Conservation (phyloP, 179 eudicot genomes). For the Silene vulgaris region DNA sequence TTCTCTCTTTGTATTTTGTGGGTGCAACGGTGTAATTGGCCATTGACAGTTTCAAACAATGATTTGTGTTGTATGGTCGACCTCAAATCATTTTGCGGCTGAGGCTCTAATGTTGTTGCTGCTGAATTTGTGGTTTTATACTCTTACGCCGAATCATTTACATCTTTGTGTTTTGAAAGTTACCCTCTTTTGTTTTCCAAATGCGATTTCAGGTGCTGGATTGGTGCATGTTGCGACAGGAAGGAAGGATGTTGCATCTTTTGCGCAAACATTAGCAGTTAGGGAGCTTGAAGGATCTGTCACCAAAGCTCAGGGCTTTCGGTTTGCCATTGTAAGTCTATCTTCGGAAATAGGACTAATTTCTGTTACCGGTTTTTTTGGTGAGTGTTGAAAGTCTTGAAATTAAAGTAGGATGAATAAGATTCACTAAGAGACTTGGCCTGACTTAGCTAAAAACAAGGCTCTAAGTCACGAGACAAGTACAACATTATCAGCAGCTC, state of each 20-base stretch:
- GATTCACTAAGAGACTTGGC: neutral
- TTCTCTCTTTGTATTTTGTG: no score
- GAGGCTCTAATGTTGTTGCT: no score
- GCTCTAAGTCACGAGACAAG: neutral
- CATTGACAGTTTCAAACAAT: no score
- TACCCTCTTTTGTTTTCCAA: neutral
- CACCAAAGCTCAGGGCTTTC: conserved; percentile 29
- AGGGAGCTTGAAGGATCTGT: conserved; percentile 32
- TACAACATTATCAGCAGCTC: neutral
- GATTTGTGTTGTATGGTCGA: no score
- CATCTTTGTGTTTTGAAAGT: conserved; percentile 12
- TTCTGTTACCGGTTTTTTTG: neutral
- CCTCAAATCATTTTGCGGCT: no score
- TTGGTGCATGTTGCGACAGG: conserved; percentile 26
- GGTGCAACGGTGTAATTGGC: no score
- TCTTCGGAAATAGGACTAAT: neutral
- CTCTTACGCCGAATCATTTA: neutral
- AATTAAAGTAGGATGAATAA: neutral
- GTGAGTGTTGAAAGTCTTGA: neutral
- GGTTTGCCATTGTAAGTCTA: conserved; percentile 30
- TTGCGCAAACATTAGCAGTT: conserved; percentile 31
- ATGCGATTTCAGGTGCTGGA: conserved; percentile 28
- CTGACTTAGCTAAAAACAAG: neutral
- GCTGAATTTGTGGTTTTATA: no score
- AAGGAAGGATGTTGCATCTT: conserved; percentile 23